A percentile compares a stretch with the other conserved stretches of the same genome.
Conservation (phyloP, 1,139 yeast species). For the Suzukiozyma palmioleophila region DNA sequence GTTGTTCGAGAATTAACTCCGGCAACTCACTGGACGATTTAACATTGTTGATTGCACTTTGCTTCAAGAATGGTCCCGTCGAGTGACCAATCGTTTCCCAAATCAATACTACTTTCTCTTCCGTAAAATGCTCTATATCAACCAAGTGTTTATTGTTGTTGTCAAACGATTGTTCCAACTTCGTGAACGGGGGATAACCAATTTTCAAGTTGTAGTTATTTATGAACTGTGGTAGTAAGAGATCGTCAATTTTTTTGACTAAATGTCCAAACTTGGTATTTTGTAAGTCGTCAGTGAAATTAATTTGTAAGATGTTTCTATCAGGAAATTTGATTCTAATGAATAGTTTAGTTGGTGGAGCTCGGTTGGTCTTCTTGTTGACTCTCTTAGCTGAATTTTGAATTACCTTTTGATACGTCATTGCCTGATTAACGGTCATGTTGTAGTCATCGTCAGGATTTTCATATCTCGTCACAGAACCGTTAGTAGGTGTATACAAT, state of each 20-base stretch:
- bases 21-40: slow-evolving; percentile 33
- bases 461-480: slow-evolving; percentile 19
- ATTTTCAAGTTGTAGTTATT: slow-evolving; percentile 30
- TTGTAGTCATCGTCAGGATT: slow-evolving; percentile 48
- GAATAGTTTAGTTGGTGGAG: slow-evolving; percentile 23
- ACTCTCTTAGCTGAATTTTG: slow-evolving; percentile 31
- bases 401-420: slow-evolving; percentile 46
- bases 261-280: slow-evolving; percentile 39
- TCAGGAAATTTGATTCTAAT: slow-evolving; percentile 55
- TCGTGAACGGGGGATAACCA: slow-evolving; percentile 44
- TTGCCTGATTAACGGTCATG: slow-evolving; percentile 50
- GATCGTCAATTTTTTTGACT: slow-evolving; percentile 29
- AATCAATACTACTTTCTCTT: slow-evolving; percentile 29
- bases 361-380: slow-evolving; percentile 15
- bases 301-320: slow-evolving; percentile 44
- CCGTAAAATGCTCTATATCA: slow-evolving; percentile 30
- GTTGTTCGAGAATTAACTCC: slow-evolving; percentile 32
- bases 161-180: slow-evolving; percentile 26
- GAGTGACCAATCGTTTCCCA: slow-evolving; percentile 25
- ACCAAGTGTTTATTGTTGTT: slow-evolving; percentile 27
- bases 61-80: slow-evolving; percentile 23
- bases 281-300: slow-evolving; percentile 29
- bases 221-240: slow-evolving; percentile 33
- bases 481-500: slow-evolving; percentile 19
- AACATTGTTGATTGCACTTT: slow-evolving; percentile 14